Evolutionary conservation across 768 basidiomycete genomes (phyloP), one percentile per base, ranked within the genome.

Genomic region (Panellus pusillus): DNA sequence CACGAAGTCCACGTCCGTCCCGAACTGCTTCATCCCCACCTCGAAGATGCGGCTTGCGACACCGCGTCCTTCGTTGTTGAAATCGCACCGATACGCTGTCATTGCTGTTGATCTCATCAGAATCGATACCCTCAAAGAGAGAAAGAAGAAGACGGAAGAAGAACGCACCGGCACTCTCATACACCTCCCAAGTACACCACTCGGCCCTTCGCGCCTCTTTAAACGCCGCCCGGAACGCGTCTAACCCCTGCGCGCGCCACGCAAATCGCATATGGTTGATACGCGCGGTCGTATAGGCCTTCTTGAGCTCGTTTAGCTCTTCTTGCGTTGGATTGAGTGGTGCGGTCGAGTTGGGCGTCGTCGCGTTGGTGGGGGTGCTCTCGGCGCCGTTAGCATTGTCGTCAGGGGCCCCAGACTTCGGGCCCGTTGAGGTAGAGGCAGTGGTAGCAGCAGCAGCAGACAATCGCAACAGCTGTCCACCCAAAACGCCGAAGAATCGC

Each of bases 251-350:
- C 4, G 94, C 85, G 38, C 97, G 79, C 56, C 91, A 74, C 12
- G 87, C 88, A 63, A 95, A 98, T 9, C 96, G 80, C 87, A 98
- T 96, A 66, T 95, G 93, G 79, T 93, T 87, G 66, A 82, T 94
- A 80, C 80, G 89, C 13, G 83, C 92, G 35, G 91, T 75, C 9
- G 86, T 84, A 66, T 83, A 91, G 61, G 90, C 91, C 41, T 80
- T 81, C 61, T 81, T 75, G 56, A 82, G 75, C 32, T 85, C 84
- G 14, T 64, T 65, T 44, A 78, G 62, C 60, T 88, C 87, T 52
- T 50, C 59, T n/a, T 47, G 43, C n/a, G 27, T 15, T 2, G 24
- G 24, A 2, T 3, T 24, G 24, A 24, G 2, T 24, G 6, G 24
- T 24, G 6, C 35, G 9, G 14, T 45, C 17, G 13, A 14, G 17